Evolutionary conservation across 192 early-diverging fungal genomes (phyloP), one percentile per base, ranked within the genome.

Genomic region (Rhizophagus clarus): DNA sequence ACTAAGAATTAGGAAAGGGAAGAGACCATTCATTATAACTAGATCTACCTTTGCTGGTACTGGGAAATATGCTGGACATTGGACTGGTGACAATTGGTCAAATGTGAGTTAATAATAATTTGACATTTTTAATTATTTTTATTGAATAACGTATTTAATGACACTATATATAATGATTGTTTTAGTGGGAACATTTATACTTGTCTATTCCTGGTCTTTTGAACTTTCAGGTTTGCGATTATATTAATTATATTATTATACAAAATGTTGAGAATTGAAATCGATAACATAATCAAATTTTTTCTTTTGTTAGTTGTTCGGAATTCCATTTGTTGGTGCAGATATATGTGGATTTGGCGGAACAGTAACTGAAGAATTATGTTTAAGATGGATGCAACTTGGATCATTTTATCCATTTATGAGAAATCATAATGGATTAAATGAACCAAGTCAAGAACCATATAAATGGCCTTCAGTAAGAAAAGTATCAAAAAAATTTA

Each of bases 261-360:
- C n/a, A 29, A 14, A 15, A 29, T 2, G 31, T 26, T 66, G 4
- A 29, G 12, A 1, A 66, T 28, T 29, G 15, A 1, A 15, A 29
- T 14, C 14, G 3, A n/a, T 66, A 1, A 26, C 14, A 31, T 31
- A 29, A 24, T 7, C 2, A 8, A 26, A 63, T 28, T 64, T 29
- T 14, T 64, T 4, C 4, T 24, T 24, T 64, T 64, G 11, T 32
- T n/a, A 70, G 32, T 79, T 94, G 26, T 93, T 92, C 76, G 93
- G 93, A 37, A 90, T 94, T 26, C 91, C 91, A 1, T 89, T 91
- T 81, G 84, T 89, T 8, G 93, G 93, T 12, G 80, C 93, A 8
- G 93, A 94, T 81, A 90, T 94, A 40, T 92, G 93, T 73, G 93
- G 93, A 9, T 94, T 94, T 82, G 83, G 81, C 14, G 83, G 82